Percentiles rank a stretch among this genome's conserved stretches.
Conservation (phyloP, 768 basidiomycete species). For the Mycena galopus region DNA sequence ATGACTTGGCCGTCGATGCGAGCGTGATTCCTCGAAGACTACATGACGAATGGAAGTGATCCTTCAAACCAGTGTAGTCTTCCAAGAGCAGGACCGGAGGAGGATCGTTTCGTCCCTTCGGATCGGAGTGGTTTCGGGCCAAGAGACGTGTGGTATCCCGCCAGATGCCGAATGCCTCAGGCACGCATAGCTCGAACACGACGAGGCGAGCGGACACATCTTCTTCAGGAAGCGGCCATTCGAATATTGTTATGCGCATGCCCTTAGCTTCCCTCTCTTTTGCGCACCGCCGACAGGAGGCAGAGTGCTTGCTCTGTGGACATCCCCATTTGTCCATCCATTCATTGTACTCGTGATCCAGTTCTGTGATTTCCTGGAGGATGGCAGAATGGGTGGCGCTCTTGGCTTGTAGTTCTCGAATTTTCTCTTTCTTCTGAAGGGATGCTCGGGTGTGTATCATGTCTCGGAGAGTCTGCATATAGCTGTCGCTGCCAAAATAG, state of each 20-base stretch:
- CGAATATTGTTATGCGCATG: conserved; percentile 52
- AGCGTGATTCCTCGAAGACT: conserved; percentile 45
- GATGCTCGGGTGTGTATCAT: conserved; percentile 47
- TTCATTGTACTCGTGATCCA: conserved; percentile 24
- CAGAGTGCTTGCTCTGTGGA: background rate
- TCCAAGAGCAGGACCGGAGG: conserved; percentile 9
- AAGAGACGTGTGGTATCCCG: conserved; percentile 52
- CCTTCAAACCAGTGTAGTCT: conserved; percentile 15
- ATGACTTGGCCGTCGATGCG: conserved; percentile 52
- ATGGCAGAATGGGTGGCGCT: conserved; percentile 41
- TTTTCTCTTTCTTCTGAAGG: conserved; percentile 35
- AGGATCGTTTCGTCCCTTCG: background rate
- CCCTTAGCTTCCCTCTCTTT: conserved; percentile 25
- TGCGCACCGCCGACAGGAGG: conserved; percentile 45
- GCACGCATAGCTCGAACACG: conserved; percentile 59
- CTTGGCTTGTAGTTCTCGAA: conserved; percentile 40
- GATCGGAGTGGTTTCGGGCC: background rate
- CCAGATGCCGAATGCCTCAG: conserved; percentile 57
- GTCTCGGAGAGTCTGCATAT: conserved; percentile 39
- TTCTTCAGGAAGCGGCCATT: conserved; percentile 60
- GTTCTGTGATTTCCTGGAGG: conserved; percentile 1
- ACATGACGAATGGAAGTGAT: background rate
- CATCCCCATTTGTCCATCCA: background rate
- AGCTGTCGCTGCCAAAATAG: conserved; percentile 45
- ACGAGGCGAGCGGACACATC: conserved; percentile 41